phyloP scores from a whole-genome alignment of 2,329 filamentous ascomycete species.

The Fusarium domesticum region DNA sequence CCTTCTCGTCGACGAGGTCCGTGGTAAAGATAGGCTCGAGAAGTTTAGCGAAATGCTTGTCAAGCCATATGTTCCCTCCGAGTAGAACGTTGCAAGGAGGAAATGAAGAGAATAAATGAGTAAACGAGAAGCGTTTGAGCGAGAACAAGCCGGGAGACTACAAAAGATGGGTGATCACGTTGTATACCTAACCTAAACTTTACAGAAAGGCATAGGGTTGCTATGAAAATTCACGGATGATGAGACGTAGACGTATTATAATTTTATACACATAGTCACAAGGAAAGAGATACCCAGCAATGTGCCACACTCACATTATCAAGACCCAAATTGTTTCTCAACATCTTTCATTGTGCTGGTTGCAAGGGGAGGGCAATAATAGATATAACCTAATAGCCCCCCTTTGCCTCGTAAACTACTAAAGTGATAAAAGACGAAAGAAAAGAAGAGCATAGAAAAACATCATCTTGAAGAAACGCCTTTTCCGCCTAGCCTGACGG shows the following conservation, averaged over 20 bases:
- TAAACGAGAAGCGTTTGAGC: neutral
- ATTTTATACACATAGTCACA: constrained; percentile 11
- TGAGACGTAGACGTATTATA: constrained; percentile 11
- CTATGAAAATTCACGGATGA: constrained; percentile 14
- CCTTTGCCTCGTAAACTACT: too few relatives aligned
- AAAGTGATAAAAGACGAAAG: too few relatives aligned
- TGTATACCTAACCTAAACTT: constrained; percentile 8
- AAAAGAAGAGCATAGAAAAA: constrained; percentile 1
- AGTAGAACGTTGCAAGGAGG: constrained; percentile 27
- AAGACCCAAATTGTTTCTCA: too few relatives aligned
- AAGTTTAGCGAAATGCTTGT: constrained; percentile 85
- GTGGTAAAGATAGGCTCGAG: constrained; percentile 91
- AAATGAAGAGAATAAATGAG: constrained; percentile 2
- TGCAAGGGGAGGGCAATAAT: too few relatives aligned
- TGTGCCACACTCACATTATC: constrained; percentile 12
- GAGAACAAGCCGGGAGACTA: constrained; percentile 10
- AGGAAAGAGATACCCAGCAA: constrained; percentile 15
- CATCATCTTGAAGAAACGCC: constrained; percentile 18
- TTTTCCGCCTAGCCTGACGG: constrained; percentile 14
- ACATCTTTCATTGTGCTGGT: too few relatives aligned
- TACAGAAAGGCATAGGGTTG: constrained; percentile 18
- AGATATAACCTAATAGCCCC: too few relatives aligned
- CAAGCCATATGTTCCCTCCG: constrained; percentile 69
- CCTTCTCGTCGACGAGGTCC: constrained; percentile 87
- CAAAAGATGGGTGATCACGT: constrained; percentile 5